Evolutionary conservation across 768 basidiomycete species (phyloP).

Genomic region (Amyloporia xantha): DNA sequence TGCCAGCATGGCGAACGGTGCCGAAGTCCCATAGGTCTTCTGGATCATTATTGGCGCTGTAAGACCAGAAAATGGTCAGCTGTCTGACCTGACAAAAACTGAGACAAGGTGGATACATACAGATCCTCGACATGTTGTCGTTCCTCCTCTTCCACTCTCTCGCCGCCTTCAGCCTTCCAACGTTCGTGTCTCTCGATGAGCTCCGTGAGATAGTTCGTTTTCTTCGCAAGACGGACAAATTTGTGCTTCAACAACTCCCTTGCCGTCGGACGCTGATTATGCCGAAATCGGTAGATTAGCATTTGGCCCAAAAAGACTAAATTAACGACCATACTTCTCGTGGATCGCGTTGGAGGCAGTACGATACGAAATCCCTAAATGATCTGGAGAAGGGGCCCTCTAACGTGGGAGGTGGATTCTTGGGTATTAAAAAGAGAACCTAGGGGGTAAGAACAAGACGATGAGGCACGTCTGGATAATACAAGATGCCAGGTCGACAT

Average conservation of each 20-base stretch:
- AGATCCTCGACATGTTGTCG: slow-evolving; percentile 52
- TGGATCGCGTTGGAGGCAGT: slow-evolving; percentile 92
- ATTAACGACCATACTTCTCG: slow-evolving; percentile 61
- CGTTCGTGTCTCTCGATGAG: slow-evolving; percentile 91
- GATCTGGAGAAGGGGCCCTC: slow-evolving; percentile 89
- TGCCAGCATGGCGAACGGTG: slow-evolving; percentile 77
- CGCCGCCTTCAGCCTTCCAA: slow-evolving; percentile 89
- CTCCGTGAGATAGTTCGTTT: slow-evolving; percentile 90
- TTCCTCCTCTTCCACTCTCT: slow-evolving; percentile 65
- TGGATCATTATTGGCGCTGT: slow-evolving; percentile 45
- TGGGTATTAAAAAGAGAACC: slow-evolving; percentile 97
- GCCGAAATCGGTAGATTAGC: neutral
- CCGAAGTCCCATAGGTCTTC: slow-evolving; percentile 98
- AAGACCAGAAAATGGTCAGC: neutral
- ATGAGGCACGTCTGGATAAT: neutral
- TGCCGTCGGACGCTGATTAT: slow-evolving; percentile 80
- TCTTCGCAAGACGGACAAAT: slow-evolving; percentile 92
- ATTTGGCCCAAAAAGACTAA: slow-evolving; percentile 9
- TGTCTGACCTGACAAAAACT: no score
- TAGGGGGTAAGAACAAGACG: slow-evolving; percentile 26
- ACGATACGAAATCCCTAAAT: slow-evolving; percentile 90
- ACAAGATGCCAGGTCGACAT: no score
- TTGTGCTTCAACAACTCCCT: slow-evolving; percentile 94
- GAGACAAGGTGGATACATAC: slow-evolving; percentile 36
- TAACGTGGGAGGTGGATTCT: slow-evolving; percentile 89